A percentile compares a stretch with the other conserved stretches of the same genome.
These are phyloP conservation scores for Phialophora tarda DNA, from an alignment of 2,329 filamentous ascomycete genomes.

Conservation along the genomic window DNA sequence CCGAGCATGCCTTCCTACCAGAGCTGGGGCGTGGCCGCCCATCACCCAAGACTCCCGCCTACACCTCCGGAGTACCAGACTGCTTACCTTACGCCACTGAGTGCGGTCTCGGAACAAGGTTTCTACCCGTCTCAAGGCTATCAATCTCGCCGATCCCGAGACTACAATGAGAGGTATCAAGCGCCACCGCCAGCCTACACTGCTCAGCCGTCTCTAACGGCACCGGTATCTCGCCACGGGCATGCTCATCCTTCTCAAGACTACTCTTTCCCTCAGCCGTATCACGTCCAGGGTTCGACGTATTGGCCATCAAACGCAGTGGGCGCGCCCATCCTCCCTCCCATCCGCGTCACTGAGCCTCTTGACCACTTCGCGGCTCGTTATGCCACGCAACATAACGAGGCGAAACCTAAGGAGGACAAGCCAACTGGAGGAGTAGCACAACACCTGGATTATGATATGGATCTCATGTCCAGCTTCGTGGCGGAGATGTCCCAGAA, in stretches of 20 bases:
- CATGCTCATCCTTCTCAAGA: slow-evolving; percentile 32
- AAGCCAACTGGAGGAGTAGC: slow-evolving; percentile 83
- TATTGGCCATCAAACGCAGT: slow-evolving; percentile 37
- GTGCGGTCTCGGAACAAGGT: slow-evolving; percentile 35
- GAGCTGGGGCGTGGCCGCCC: slow-evolving; percentile 37
- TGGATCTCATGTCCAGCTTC: slow-evolving; percentile 94
- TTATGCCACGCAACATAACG: slow-evolving; percentile 43
- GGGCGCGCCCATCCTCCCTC: slow-evolving; percentile 48
- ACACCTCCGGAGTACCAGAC: slow-evolving; percentile 41
- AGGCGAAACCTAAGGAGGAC: slow-evolving; percentile 61
- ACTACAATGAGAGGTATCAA: slow-evolving; percentile 53
- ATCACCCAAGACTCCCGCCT: slow-evolving; percentile 37
- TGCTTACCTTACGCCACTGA: slow-evolving; percentile 38
- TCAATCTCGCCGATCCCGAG: slow-evolving; percentile 51
- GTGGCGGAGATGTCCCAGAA: slow-evolving; percentile 85
- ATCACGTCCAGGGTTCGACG: slow-evolving; percentile 29
- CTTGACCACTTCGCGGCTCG: slow-evolving; percentile 32
- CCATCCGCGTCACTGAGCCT: slow-evolving; percentile 50
- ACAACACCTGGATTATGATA: slow-evolving; percentile 93
- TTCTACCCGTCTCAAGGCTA: slow-evolving; percentile 48
- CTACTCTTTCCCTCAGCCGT: slow-evolving; percentile 34
- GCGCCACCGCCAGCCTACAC: slow-evolving; percentile 51
- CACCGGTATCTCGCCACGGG: slow-evolving; percentile 23
- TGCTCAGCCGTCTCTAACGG: slow-evolving; percentile 31
- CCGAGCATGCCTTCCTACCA: slow-evolving; percentile 39